Conservation (phyloP, 2,329 filamentous ascomycete species). For the Tolypocladium cylindrosporum region DNA sequence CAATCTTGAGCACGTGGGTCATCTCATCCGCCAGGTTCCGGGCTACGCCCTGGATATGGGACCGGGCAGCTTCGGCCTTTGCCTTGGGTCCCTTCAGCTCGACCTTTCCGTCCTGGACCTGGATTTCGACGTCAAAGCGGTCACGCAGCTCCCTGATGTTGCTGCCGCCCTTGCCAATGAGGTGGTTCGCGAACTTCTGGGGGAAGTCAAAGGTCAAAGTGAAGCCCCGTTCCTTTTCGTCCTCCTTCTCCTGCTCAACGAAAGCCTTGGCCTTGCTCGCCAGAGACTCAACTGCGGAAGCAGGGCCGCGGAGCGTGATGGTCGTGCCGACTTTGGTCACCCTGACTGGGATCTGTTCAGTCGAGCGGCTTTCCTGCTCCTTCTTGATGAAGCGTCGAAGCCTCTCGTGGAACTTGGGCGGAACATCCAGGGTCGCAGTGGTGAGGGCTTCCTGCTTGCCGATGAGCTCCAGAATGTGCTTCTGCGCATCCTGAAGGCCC, state of each 20-base stretch:
- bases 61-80: constrained; percentile 80
- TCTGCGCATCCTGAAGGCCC: constrained; percentile 43
- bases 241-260: constrained; percentile 77
- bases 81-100: constrained; percentile 93
- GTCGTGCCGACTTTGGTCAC: constrained; percentile 49
- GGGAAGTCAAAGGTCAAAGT: constrained; percentile 84
- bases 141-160: constrained; percentile 57
- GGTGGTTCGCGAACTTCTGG: constrained; percentile 85
- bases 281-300: constrained; percentile 61
- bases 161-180: constrained; percentile 59
- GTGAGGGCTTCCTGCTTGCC: constrained; percentile 47
- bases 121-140: constrained; percentile 63
- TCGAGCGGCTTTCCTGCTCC: constrained; percentile 47
- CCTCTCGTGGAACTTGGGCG: constrained; percentile 53
- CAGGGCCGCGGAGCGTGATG: constrained; percentile 68
- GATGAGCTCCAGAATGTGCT: constrained; percentile 48
- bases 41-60: constrained; percentile 68
- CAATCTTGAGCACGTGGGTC: constrained; percentile 78
- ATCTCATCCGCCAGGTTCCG: constrained; percentile 87
- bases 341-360: constrained; percentile 49
- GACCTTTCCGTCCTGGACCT: constrained; percentile 88
- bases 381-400: constrained; percentile 54
- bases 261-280: constrained; percentile 66
- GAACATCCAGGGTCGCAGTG: constrained; percentile 44
- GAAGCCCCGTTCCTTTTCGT: constrained; percentile 89